Percentiles rank a stretch among this genome's conserved stretches.
phyloP scores from a whole-genome alignment of 2,329 filamentous ascomycete species.

The Penicillium sp. region DNA sequence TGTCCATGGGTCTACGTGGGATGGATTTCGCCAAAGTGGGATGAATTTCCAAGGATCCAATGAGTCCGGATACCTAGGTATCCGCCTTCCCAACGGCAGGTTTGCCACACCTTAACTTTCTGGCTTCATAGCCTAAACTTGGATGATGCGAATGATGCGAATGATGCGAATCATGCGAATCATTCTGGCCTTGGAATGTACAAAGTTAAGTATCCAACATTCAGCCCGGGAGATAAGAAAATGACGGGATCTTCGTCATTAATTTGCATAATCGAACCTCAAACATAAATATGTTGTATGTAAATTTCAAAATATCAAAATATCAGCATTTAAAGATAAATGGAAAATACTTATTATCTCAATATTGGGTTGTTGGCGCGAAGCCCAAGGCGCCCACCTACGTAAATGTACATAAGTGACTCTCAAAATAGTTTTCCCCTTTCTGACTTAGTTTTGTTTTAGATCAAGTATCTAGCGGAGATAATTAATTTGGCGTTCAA shows the following conservation, averaged over 20 bases:
- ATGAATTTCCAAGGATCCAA: not conserved
- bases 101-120: constrained; percentile 12
- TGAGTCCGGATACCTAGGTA: not conserved
- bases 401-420: not conserved
- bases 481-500: not conserved
- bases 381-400: not conserved
- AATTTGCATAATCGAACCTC: too few species aligned
- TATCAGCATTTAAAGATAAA: too few species aligned
- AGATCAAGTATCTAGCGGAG: not conserved
- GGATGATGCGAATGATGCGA: too few species aligned
- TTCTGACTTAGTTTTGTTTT: not conserved
- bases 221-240: not conserved
- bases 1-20: not conserved
- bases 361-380: not conserved
- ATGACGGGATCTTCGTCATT: not conserved
- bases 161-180: too few species aligned
- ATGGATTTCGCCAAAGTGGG: not conserved
- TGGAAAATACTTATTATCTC: too few species aligned
- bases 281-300: too few species aligned
- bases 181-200: not conserved
- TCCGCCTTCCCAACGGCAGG: too few species aligned
- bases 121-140: not conserved
- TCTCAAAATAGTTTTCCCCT: not conserved
- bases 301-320: too few species aligned
- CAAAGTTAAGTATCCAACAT: not conserved